These are phyloP conservation scores for Candida freyschussii DNA, from an alignment of 1,139 yeast species.

Conservation along the genomic window DNA sequence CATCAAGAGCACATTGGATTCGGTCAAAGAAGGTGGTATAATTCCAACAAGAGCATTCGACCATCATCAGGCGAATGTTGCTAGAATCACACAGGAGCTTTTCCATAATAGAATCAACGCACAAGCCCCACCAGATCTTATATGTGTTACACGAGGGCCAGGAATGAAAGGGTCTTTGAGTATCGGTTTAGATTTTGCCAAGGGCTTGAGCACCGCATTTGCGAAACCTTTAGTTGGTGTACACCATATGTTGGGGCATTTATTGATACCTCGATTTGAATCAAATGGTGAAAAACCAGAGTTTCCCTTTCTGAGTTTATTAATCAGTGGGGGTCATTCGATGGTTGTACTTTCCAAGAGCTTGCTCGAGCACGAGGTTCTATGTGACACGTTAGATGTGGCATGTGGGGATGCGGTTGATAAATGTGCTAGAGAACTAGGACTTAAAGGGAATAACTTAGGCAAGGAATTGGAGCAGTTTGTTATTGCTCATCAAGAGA, in stretches of 20 bases:
- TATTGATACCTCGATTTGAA: constrained; percentile 60
- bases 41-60: constrained; percentile 81
- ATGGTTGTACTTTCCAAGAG: constrained; percentile 69
- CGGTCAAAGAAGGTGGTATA: constrained; percentile 72
- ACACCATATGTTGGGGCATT: constrained; percentile 94
- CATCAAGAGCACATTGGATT: constrained; percentile 60
- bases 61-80: constrained; percentile 64
- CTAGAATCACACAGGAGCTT: constrained; percentile 38
- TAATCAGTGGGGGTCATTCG: constrained; percentile 95
- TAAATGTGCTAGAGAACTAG: constrained; percentile 85
- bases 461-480: constrained; percentile 76
- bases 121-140: constrained; percentile 55
- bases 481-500: constrained; percentile 34
- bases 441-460: constrained; percentile 74
- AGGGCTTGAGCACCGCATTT: constrained; percentile 81
- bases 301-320: constrained; percentile 75
- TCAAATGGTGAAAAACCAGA: constrained; percentile 43
- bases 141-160: constrained; percentile 94
- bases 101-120: constrained; percentile 28
- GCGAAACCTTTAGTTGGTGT: constrained; percentile 78
- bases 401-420: constrained; percentile 95
- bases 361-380: constrained; percentile 59
- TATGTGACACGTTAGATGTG: constrained; percentile 76
- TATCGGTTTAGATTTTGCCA: constrained; percentile 78
- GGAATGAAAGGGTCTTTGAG: constrained; percentile 92